Base-by-base conservation (phyloP, 805 yeast genomes). In the Pichia occidentalis region DNA sequence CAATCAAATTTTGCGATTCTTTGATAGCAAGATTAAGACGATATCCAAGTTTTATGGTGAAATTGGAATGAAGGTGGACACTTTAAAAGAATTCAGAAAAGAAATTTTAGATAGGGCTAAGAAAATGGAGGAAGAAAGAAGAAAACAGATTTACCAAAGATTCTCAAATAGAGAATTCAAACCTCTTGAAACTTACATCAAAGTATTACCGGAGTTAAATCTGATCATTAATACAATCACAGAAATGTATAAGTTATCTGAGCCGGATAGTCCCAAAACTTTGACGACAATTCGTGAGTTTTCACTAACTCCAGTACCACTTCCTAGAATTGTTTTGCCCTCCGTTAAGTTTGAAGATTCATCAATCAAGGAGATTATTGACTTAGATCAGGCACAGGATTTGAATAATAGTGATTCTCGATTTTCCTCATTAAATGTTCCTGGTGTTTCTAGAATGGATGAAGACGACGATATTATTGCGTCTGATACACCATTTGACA, bases 141-240 rank as follows among this genome's bases (percentile, higher is more conserved):
- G n/a, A 16, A 16, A 18, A n/a, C 21, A 16, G 18, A 8, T 30
- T 19, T 20, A 26, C 11, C 13, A 27, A 14, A 26, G 35, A 5
- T 3, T 13, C 20, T 2, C 22, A 6, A 13, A 4, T 1, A 16
- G 18, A 11, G 14, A 7, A 12, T 4, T 27, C 3, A 13, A 24
- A 12, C 20, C 24, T 5, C 7, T 23, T 23, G 13, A 14, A 8
- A 1, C 26, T 7, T 32, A 14, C 9, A 11, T 27, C 13, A 37
- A 18, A 17, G 7, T 17, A 13, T 20, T 37, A 12, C 29, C 33
- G 4, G 44, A 45, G 27, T 16, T 28, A 10, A 32, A 18, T 19
- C 17, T 43, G 4, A 40, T 45, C 4, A 34, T 40, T 19, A 38
- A 37, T 31, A 18, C 46, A 25, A 22, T 42, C n/a, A 36, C 33